phyloP scores from a whole-genome alignment of 345 rosid species.

The Eucalyptus leucophloia region DNA sequence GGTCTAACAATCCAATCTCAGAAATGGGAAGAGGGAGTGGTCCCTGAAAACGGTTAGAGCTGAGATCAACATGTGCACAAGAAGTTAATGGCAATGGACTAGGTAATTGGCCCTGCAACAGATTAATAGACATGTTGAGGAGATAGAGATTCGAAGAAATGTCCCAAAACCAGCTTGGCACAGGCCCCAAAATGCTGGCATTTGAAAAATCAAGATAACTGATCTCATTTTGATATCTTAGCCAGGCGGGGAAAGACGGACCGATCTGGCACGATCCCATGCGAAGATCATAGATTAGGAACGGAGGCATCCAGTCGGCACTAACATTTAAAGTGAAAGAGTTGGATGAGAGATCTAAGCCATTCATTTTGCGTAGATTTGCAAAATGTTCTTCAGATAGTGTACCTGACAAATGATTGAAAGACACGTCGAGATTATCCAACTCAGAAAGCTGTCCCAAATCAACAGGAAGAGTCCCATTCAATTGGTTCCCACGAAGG shows the following conservation, averaged over 20 bases:
- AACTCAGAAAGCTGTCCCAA: constrained; percentile 19
- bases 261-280: constrained; percentile 27
- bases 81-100: neutral
- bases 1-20: constrained; percentile 7
- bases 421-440: constrained; percentile 3
- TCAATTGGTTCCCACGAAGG: constrained; percentile 12
- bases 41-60: constrained; percentile 14
- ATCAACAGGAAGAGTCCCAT: constrained; percentile 23
- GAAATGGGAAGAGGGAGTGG: constrained; percentile 2
- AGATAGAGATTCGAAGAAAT: constrained; percentile 4
- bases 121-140: constrained; percentile 18
- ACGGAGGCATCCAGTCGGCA: constrained; percentile 31
- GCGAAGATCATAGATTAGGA: constrained; percentile 9
- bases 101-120: constrained; percentile 10
- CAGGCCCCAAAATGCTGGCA: constrained; percentile 21
- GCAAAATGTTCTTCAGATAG: constrained; percentile 18
- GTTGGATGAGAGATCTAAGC: constrained; percentile 7
- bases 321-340: constrained; percentile 21
- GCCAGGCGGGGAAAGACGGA: constrained; percentile 30
- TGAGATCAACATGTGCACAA: constrained; percentile 14
- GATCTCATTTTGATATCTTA: constrained; percentile 8
- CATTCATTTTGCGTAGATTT: constrained; percentile 10
- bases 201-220: constrained; percentile 8
- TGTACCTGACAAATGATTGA: constrained; percentile 16
- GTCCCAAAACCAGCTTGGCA: constrained; percentile 46